Evolutionary conservation across 768 basidiomycete genomes (phyloP).

Genomic region (Tricholoma terreum): DNA sequence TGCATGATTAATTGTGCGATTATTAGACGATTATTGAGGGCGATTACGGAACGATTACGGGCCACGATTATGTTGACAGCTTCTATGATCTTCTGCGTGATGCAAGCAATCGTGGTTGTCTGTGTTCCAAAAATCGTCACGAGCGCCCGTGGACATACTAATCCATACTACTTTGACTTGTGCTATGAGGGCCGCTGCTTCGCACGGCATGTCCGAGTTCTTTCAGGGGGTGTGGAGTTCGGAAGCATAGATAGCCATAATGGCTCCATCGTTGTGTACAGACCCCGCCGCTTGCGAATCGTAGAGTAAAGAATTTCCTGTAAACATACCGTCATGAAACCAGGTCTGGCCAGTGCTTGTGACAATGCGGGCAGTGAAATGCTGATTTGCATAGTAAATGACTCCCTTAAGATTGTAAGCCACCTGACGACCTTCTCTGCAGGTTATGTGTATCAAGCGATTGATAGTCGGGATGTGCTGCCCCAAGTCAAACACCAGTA

Average conservation of each 20-base stretch:
- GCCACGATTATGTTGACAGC: too few relatives aligned
- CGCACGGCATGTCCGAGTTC: too few relatives aligned
- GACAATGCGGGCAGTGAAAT: constrained; percentile 17
- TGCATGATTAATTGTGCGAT: too few relatives aligned
- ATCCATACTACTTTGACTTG: too few relatives aligned
- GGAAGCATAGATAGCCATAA: neutral
- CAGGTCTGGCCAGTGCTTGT: constrained; percentile 8
- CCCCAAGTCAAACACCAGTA: constrained; percentile 6
- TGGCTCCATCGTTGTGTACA: neutral
- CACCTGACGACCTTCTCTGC: neutral
- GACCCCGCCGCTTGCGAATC: neutral
- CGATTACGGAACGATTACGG: too few relatives aligned
- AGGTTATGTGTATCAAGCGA: neutral
- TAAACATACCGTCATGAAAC: constrained; percentile 22
- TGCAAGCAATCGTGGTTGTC: too few relatives aligned
- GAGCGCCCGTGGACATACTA: too few relatives aligned
- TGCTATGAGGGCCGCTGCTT: too few relatives aligned
- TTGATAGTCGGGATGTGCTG: constrained; percentile 1
- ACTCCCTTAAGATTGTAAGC: constrained; percentile 12
- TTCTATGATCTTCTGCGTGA: too few relatives aligned
- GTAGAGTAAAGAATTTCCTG: neutral
- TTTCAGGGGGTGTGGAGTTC: neutral
- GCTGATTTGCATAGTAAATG: constrained; percentile 18
- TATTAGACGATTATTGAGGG: too few relatives aligned
- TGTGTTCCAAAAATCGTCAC: too few relatives aligned